Evolutionary conservation across 345 rosid genomes (phyloP), one percentile per base, ranked within the genome.

Genomic region (Erucastrum elatum): DNA sequence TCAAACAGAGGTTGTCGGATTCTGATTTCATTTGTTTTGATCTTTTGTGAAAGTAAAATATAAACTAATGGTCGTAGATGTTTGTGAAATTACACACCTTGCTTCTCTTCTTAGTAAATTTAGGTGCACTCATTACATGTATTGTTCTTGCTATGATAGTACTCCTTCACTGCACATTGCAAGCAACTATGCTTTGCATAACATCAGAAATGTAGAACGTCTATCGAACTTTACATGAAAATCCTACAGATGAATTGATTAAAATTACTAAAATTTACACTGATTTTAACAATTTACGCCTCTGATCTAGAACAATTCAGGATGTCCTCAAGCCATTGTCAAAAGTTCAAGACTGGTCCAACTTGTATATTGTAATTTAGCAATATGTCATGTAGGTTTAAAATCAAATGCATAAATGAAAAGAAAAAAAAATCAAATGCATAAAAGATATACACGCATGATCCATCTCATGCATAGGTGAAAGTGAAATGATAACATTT

Each of bases 251-350:
- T 8, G 12, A 39, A 25, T 67, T 44, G n/a, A 44, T 41, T 25
- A 1, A 12, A 6, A 41, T 67, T 58, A 67, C 72, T 68, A 53
- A 31, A 16, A 7, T 25, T 31, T 35, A 58, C 55, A 35, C 15
- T 21, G 53, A 21, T 12, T 12, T 69, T 2, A 7, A 71, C 26
- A 59, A n/a, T 13, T 60, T 8, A 39, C 61, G 7, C 27, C 37
- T 53, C 3, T 53, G 59, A 8, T 53, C 59, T 53, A 16, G 59
- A 53, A 37, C 9, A 25, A 35, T 59, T 39, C 6, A 35, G 2
- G 66, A 39, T 39, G 67, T 41, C 39, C 31, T 29, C 31, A 60
- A 61, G 33, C 31, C 69, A 27, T 46, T 5, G 69, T 73, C 62
- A 60, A 27, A 60, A n/a, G 30, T 33, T 37, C 31, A 29, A 29